Evolutionary conservation across 495 filamentous ascomycete genomes (phyloP).

Genomic region (Penicillium paxilli): DNA sequence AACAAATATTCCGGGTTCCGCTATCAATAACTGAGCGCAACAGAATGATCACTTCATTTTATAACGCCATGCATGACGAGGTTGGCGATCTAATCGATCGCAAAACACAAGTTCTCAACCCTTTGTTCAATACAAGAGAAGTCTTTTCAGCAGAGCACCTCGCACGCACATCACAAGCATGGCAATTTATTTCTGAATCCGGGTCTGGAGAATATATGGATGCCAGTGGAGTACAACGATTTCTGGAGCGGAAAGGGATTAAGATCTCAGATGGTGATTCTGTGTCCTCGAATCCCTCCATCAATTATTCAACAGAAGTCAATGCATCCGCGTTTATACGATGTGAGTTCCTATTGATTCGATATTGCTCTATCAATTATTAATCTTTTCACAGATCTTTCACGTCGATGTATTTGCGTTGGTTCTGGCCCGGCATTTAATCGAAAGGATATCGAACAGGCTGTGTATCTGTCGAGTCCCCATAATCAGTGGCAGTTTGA

Average conservation of each 20-base stretch:
- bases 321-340: conserved; percentile 23
- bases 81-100: conserved; percentile 15
- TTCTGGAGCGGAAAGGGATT: conserved; percentile 22
- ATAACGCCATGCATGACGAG: conserved; percentile 21
- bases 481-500: conserved; percentile 20
- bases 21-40: conserved; percentile 23
- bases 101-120: conserved; percentile 20
- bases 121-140: conserved; percentile 11
- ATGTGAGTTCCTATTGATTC: conserved; percentile 17
- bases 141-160: conserved; percentile 13
- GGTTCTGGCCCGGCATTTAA: conserved; percentile 31
- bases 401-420: conserved; percentile 23
- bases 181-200: conserved; percentile 24
- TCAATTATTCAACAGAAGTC: conserved; percentile 12
- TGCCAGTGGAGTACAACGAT: conserved; percentile 30
- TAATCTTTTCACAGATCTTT: conserved; percentile 22
- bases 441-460: conserved; percentile 27
- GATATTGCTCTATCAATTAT: conserved; percentile 3
- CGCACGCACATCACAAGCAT: conserved; percentile 16
- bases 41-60: conserved; percentile 21
- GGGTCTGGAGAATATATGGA: conserved; percentile 26
- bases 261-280: conserved; percentile 11
- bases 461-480: conserved; percentile 22
- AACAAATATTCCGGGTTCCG: conserved; percentile 23
- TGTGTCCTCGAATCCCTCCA: conserved; percentile 7